phyloP scores from a whole-genome alignment of 2,329 filamentous ascomycete species.

The Paracamarosporium sp. region DNA sequence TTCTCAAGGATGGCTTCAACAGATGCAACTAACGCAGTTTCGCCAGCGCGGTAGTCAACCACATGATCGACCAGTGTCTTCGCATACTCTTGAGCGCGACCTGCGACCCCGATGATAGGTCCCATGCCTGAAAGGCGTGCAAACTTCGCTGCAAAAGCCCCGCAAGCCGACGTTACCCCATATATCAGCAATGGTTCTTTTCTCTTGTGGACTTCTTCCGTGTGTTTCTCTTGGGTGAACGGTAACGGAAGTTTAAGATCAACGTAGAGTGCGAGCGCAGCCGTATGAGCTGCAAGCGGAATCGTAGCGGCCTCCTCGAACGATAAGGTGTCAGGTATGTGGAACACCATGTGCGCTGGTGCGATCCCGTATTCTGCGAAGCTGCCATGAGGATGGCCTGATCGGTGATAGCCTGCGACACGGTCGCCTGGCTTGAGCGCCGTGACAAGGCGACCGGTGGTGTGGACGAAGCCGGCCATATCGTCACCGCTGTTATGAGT shows the following conservation, averaged over 20 bases:
- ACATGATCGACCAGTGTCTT: conserved; percentile 50
- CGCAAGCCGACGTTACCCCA: conserved; percentile 50
- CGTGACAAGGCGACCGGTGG: conserved; percentile 61
- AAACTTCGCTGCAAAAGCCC: conserved; percentile 50
- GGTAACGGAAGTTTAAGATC: conserved; percentile 48
- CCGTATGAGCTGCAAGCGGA: conserved; percentile 55
- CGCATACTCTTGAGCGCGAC: conserved; percentile 44
- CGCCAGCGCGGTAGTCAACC: conserved; percentile 63
- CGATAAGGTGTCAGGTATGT: conserved; percentile 55
- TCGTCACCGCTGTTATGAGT: conserved; percentile 60
- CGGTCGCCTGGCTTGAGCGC: conserved; percentile 66
- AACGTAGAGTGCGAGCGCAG: conserved; percentile 53
- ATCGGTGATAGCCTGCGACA: conserved; percentile 64
- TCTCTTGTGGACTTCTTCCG: background rate
- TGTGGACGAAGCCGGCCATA: conserved; percentile 62
- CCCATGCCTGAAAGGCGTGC: conserved; percentile 48
- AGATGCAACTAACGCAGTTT: conserved; percentile 56
- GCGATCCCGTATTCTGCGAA: conserved; percentile 69
- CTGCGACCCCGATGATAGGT: conserved; percentile 52
- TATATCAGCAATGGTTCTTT: conserved; percentile 46
- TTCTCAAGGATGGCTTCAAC: conserved; percentile 47
- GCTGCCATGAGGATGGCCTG: conserved; percentile 58
- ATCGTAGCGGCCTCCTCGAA: conserved; percentile 60
- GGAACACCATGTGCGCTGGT: conserved; percentile 63
- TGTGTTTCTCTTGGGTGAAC: background rate